Base-by-base conservation (phyloP, 441 rosid species). In the Eruca vesicaria region DNA sequence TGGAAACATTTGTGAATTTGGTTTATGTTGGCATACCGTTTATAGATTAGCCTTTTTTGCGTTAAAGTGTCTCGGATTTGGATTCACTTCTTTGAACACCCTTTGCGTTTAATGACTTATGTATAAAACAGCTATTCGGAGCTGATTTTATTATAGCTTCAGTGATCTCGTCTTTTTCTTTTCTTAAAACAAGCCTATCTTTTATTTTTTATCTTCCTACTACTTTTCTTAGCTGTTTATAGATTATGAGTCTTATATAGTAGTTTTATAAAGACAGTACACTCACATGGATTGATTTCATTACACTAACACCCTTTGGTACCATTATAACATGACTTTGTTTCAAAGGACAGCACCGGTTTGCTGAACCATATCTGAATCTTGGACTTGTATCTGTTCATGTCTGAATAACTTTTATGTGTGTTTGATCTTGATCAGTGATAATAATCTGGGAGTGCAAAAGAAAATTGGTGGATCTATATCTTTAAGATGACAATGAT, bases 341-440 rank as follows among this genome's bases (percentile, higher is more conserved):
- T 38, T 50, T 60, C 23, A 8, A 38, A 29, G 73, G 65, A 60
- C 59, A 72, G 73, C 73, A 12, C 68, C 68, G 68, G 52, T 5
- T 53, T 55, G 73, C 81, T 72, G 77, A 61, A 66, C 58, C 77
- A 68, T 38, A 55, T 67, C 78, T 78, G 33, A 20, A 23, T 41
- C 31, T 43, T 60, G 33, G 31, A 28, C 74, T 56, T 76, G 60
- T 23, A 23, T 1, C 26, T 23, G 26, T 23, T 23, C 26, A 23
- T 23, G 26, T 23, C 26, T 23, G 26, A 23, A 23, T 23, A 23
- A 23, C 1, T 23, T 23, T 23, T 23, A 23, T 23, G 26, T 23
- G 26, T 23, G 26, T 23, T 23, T 23, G 26, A 23, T 23, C 26
- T 23, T 23, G 26, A 23, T 23, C 26, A 3, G 26, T 23, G 26